phyloP scores from a whole-genome alignment of 2,329 filamentous ascomycete genomes.

The Aspergillus thermomutatus region DNA sequence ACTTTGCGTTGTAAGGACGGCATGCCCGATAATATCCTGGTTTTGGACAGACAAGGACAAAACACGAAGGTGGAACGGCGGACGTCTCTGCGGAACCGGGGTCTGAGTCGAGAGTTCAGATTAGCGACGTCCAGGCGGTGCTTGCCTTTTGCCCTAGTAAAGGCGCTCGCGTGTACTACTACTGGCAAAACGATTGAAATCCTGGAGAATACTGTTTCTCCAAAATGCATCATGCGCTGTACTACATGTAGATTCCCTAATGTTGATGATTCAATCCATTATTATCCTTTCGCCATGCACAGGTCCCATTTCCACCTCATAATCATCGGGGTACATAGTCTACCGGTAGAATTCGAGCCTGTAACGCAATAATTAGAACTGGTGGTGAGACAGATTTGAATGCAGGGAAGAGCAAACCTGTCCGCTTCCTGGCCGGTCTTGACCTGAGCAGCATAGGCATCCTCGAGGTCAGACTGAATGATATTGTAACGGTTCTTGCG shows the following conservation, averaged over 20 bases:
- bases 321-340: constrained; percentile 2
- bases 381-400: constrained; percentile 8
- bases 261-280: constrained; percentile 30
- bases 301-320: constrained; percentile 11
- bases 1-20: too few species aligned
- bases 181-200: neutral
- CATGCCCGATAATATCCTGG: too few species aligned
- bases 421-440: constrained; percentile 73
- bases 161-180: neutral
- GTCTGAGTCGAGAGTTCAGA: too few species aligned
- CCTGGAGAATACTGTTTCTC: constrained; percentile 10
- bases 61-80: too few species aligned
- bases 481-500: constrained; percentile 99
- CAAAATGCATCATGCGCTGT: constrained; percentile 12
- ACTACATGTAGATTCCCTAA: constrained; percentile 16
- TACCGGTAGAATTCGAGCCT: constrained; percentile 90
- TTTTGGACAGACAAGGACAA: too few species aligned
- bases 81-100: too few species aligned
- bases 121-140: too few species aligned
- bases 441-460: constrained; percentile 95
- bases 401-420: constrained; percentile 42
- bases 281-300: constrained; percentile 21
- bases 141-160: neutral
- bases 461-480: constrained; percentile 93
- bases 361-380: constrained; percentile 49